Base-by-base conservation (phyloP, 805 yeast species). In the Pichia sporocuriosa region DNA sequence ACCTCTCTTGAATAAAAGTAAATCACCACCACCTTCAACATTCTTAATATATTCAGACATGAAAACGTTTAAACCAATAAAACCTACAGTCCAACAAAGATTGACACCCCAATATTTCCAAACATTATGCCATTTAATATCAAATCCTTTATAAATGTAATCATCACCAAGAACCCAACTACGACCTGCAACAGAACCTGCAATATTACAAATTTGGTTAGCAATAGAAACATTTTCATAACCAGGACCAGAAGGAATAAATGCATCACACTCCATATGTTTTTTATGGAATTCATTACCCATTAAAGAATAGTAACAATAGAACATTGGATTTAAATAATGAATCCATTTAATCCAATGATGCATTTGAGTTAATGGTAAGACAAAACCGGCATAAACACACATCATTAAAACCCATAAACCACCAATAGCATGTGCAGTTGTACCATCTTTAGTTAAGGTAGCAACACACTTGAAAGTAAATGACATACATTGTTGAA, bases 61-160 rank as follows among this genome's bases (percentile, higher is more conserved):
- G 10, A 61, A 6, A 25, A 57, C 59, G 11, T 59, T 50, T 13
- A 62, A 4, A 10, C 40, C 36, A 35, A 70, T 51, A 56, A 69
- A 68, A 48, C 71, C 68, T 11, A 68, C 32, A 32, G 65, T 55
- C 51, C 66, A 72, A 9, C 61, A 73, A 50, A 71, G 37, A 35
- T 66, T 42, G 43, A 74, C 68, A 48, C 79, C 95, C 45, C 80
- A 70, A 58, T 86, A 82, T 65, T 94, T 77, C 95, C 95, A 86
- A 39, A 74, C 71, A 59, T 86, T 84, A 19, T 61, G 50, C 53
- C 70, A 76, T 21, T 54, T 58, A 65, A 79, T 85, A 33, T 61
- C 57, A 61, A 60, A 85, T 10, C 77, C 58, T 7, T 52, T 53
- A 4, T 49, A 48, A 20, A 79, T 43, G 50, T 75, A 79, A 22